Evolutionary conservation across 2,329 filamentous ascomycete genomes (phyloP).

Genomic region (Diaporthe sp.): DNA sequence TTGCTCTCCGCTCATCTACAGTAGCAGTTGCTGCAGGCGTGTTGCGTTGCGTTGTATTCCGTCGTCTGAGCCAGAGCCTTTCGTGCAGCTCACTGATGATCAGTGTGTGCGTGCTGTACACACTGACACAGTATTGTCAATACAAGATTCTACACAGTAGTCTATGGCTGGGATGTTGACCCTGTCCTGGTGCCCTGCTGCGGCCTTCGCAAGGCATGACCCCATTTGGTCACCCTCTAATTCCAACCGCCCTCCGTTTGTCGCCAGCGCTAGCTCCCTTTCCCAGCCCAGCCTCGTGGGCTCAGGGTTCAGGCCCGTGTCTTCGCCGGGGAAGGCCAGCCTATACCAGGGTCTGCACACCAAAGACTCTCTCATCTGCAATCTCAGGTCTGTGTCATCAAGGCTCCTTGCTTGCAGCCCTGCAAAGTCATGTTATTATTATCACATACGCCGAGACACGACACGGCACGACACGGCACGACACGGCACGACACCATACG

Average conservation of each 20-base stretch:
- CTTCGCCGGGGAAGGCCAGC: neutral
- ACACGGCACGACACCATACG: conserved; percentile 14
- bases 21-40: neutral
- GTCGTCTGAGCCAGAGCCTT: neutral
- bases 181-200: neutral
- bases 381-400: conserved; percentile 15
- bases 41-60: neutral
- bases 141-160: too few relatives aligned
- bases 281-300: conserved; percentile 20
- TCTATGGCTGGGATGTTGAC: neutral
- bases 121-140: neutral
- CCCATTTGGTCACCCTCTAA: conserved; percentile 10
- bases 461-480: neutral
- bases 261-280: conserved; percentile 13
- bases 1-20: neutral
- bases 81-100: neutral
- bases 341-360: neutral
- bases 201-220: conserved; percentile 11
- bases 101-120: neutral
- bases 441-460: conserved; percentile 9
- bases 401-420: neutral
- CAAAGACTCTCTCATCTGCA: conserved; percentile 7
- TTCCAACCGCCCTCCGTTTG: conserved; percentile 22
- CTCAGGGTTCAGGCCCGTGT: conserved; percentile 16
- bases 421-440: neutral